Evolutionary conservation across 208 protist genomes (phyloP).

Genomic region (Acanthamoeba healyi): DNA sequence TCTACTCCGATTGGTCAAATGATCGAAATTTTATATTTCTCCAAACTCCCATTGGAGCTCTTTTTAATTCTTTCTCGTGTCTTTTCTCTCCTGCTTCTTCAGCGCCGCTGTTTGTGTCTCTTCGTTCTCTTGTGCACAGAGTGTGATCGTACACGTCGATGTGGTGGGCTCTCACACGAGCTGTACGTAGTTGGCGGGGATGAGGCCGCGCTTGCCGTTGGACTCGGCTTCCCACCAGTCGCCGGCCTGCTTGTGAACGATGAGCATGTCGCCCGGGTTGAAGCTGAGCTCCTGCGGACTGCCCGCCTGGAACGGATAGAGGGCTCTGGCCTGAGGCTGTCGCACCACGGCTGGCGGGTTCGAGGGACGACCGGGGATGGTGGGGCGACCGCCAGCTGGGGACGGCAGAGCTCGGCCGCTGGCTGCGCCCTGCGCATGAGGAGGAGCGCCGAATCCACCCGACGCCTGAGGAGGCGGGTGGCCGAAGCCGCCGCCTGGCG

Average conservation of each 20-base stretch:
- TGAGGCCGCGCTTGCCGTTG: conserved; percentile 55
- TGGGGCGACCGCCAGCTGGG: not conserved
- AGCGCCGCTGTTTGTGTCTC: too few species aligned
- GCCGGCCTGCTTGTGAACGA: conserved; percentile 51
- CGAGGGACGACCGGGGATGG: not conserved
- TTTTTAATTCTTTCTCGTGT: not conserved
- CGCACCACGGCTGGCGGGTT: not conserved
- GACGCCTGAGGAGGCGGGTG: not conserved
- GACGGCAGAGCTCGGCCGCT: not conserved
- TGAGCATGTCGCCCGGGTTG: conserved; percentile 47
- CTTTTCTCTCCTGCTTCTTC: not conserved
- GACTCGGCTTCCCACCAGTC: conserved; percentile 80
- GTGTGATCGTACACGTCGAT: not conserved
- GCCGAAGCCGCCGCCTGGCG: not conserved
- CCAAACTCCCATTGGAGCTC: not conserved
- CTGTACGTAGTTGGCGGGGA: conserved; percentile 78
- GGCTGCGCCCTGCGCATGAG: not conserved
- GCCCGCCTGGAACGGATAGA: conserved; percentile 55
- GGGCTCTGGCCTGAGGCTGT: conserved; percentile 30
- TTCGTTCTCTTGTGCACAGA: not conserved
- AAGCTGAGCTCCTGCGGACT: conserved; percentile 68
- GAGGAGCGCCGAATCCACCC: not conserved
- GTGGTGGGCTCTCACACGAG: conserved; percentile 56
- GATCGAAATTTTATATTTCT: conserved; percentile 6
- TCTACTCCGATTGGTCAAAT: not conserved